These are phyloP conservation scores for Volvox africanus DNA, from an alignment of 139 green algal genomes.

Conservation along the genomic window DNA sequence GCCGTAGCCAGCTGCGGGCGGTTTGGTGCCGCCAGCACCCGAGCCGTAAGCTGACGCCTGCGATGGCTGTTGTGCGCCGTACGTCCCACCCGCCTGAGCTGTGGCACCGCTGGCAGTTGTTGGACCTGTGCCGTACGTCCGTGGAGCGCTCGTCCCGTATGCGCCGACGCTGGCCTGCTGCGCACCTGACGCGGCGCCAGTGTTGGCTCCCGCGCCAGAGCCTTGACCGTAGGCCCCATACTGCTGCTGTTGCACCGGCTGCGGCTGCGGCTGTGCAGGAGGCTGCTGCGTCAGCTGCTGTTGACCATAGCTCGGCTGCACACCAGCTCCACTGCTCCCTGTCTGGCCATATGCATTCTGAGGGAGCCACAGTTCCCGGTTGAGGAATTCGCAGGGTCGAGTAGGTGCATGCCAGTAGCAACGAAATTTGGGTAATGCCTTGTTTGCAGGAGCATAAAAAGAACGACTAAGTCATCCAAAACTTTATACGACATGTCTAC, in stretches of 20 bases:
- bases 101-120: neutral
- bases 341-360: conserved; percentile 33
- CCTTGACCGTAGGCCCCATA: conserved; percentile 25
- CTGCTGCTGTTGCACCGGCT: conserved; percentile 12
- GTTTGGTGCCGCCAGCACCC: neutral
- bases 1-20: neutral
- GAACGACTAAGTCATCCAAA: no score
- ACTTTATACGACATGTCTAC: no score
- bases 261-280: neutral
- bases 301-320: neutral
- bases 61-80: neutral
- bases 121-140: neutral
- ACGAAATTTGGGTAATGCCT: no score
- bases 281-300: neutral
- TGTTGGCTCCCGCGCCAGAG: neutral
- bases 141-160: neutral
- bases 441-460: no score
- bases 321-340: neutral
- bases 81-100: neutral
- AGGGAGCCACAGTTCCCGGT: neutral
- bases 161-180: neutral
- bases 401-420: no score
- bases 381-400: no score
- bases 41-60: neutral
- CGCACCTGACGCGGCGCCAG: neutral